Evolutionary conservation across 192 early-diverging fungal genomes (phyloP).

Genomic region (Podila epicladia): DNA sequence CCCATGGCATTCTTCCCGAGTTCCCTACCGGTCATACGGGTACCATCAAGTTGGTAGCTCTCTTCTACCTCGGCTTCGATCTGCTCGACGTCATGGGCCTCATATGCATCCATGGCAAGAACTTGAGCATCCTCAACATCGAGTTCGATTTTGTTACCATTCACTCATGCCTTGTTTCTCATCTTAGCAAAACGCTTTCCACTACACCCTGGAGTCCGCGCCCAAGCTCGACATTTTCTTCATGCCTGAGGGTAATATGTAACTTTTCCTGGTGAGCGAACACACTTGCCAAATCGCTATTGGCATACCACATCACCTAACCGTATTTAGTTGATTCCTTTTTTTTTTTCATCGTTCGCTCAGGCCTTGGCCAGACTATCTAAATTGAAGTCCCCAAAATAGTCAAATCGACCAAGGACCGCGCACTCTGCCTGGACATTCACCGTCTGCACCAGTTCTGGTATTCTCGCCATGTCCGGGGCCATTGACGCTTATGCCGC

Average conservation of each 20-base stretch:
- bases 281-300: not conserved
- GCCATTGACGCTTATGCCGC: conserved; percentile 54
- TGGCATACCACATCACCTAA: not conserved
- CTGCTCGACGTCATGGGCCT: conserved; percentile 2
- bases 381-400: conserved; percentile 9
- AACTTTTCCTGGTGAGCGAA: not conserved
- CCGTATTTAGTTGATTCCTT: not conserved
- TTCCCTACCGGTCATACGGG: not conserved
- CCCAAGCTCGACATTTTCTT: conserved; percentile 48
- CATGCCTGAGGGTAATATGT: conserved; percentile 43
- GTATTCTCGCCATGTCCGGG: conserved; percentile 55
- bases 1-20: not conserved
- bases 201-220: conserved; percentile 27
- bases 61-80: conserved; percentile 10
- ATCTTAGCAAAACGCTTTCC: conserved; percentile 20
- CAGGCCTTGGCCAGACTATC: conserved; percentile 7
- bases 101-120: conserved; percentile 17
- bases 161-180: conserved; percentile 18
- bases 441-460: conserved; percentile 58
- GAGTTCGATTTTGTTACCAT: conserved; percentile 22
- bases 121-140: conserved; percentile 16
- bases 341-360: not conserved
- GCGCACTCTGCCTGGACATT: conserved; percentile 33
- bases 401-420: conserved; percentile 5
- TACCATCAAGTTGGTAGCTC: not conserved